These are phyloP conservation scores for Eucalyptus curtisii DNA, from an alignment of 345 rosid genomes.

Conservation along the genomic window DNA sequence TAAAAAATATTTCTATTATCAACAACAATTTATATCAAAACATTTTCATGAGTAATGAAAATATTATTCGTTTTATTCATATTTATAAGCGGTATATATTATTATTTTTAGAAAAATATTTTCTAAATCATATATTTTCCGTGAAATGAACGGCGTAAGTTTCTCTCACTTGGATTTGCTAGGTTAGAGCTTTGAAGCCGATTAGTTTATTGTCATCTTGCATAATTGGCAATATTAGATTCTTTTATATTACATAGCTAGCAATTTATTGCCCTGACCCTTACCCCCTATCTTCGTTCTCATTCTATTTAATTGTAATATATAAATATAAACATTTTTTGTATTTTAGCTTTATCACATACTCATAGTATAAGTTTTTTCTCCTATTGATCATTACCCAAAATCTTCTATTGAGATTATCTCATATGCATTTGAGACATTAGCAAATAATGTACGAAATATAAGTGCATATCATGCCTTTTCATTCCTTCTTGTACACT, in stretches of 20 bases:
- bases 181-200: not conserved
- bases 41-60: not conserved
- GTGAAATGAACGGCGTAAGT: accelerated
- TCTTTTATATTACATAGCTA: not conserved
- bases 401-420: not conserved
- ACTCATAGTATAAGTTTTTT: too few relatives aligned
- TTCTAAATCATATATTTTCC: accelerated
- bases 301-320: too few relatives aligned
- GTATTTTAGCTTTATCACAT: not conserved
- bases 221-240: not conserved
- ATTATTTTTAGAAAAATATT: too few relatives aligned
- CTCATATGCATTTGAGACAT: not conserved
- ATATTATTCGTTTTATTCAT: too few relatives aligned
- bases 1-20: too few relatives aligned
- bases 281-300: not conserved
- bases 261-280: not conserved
- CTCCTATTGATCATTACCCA: not conserved
- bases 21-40: not conserved
- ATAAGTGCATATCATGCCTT: not conserved
- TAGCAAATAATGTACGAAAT: not conserved
- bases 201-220: not conserved
- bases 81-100: too few relatives aligned
- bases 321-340: too few relatives aligned
- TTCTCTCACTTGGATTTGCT: too few relatives aligned
- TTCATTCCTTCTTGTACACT: not conserved